Evolutionary conservation across 768 basidiomycete species (phyloP), one percentile per base, ranked within the genome.

Genomic region (Phanerochaete sordida): DNA sequence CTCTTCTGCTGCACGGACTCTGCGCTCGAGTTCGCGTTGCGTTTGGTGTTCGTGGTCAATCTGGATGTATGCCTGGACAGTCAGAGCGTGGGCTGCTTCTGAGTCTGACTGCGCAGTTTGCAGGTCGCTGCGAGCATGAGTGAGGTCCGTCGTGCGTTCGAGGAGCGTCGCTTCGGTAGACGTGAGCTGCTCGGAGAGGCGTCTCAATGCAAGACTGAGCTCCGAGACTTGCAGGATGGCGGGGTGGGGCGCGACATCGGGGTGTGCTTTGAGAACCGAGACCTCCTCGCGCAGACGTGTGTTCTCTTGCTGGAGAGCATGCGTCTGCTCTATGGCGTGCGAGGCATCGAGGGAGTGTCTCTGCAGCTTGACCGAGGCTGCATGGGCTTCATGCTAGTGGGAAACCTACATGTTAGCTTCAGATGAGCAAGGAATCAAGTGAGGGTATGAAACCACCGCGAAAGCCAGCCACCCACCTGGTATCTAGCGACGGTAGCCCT

Each of bases 181-280:
- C 0, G 79, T 76, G 21, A 91, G 79, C 70, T 91, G 87, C 67
- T 90, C 85, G 2, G 84, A 86, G 31, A 90, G 75, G 23, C 81
- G 81, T 7, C 90, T 80, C 27, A 91, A 79, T 0, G 88, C 84
- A 9, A 92, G 79, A 0, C 88, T 85, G 54, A 92, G 78, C 59
- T 92, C 76, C 16, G 77, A 72, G 1, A 77, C 75, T 57, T 78
- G 78, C 3, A 73, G 62, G 6, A 72, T 64, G 28, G 76, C 73
- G 6, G 76, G 74, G 52, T 74, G 75, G 0, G 72, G 73, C 7
- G 77, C 70, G 3, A 74, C 68, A 50, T 82, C 79, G 16, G 86
- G 82, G 61, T 81, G 69, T 0, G 80, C 76, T 47, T 86, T 77
- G n/a, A 91, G 77, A 3, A 79, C 63, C 5, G 72, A 72, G 31